Conservation (phyloP, 2,329 filamentous ascomycete genomes). For the Scytalidium sp. region DNA sequence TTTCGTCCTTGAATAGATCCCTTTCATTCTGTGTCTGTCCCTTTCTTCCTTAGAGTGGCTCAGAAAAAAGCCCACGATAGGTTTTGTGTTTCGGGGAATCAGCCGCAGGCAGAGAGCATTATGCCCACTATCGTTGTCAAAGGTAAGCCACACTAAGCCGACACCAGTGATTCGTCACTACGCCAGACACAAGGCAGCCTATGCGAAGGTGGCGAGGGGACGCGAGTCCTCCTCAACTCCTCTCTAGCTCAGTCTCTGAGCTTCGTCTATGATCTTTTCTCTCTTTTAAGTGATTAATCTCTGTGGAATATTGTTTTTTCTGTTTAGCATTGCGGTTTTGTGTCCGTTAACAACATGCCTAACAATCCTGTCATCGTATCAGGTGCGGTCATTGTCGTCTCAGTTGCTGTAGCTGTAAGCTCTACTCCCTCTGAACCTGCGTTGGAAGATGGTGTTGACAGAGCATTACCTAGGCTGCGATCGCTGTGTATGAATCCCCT, state of each 20-base stretch:
- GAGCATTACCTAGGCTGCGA: conserved; percentile 21
- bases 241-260: conserved; percentile 4
- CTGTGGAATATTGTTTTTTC: conserved; percentile 1
- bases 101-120: conserved; percentile 10
- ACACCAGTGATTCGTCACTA: conserved; percentile 1
- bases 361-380: conserved; percentile 25
- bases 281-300: conserved; percentile 1
- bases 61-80: no score
- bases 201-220: conserved; percentile 11
- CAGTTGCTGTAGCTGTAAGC: conserved; percentile 28
- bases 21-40: not conserved
- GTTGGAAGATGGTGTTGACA: not conserved
- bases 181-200: conserved; percentile 8
- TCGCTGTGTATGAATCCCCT: conserved; percentile 58
- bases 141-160: conserved; percentile 18
- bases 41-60: no score
- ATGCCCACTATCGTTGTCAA: conserved; percentile 25
- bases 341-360: conserved; percentile 22
- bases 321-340: conserved; percentile 4
- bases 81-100: not conserved
- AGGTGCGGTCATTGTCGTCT: conserved; percentile 29
- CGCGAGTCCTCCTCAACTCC: conserved; percentile 2
- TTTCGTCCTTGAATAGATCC: not conserved
- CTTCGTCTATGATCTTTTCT: not conserved
- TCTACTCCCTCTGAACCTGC: not conserved